These are phyloP conservation scores for Diaporthe batatas DNA, from an alignment of 2,329 filamentous ascomycete species.

Conservation along the genomic window DNA sequence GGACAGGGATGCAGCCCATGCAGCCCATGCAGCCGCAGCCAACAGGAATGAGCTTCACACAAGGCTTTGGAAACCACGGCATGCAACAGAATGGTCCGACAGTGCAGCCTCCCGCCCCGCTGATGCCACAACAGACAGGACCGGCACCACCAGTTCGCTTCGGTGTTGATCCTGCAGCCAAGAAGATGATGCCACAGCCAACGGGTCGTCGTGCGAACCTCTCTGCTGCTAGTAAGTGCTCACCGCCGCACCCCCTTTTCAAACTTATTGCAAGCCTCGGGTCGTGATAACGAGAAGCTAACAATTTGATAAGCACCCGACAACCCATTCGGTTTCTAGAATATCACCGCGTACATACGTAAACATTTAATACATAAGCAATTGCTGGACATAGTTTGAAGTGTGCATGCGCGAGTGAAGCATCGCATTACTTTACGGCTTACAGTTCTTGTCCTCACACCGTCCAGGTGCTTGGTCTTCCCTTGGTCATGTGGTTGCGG, in stretches of 20 bases:
- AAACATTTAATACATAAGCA: constrained; percentile 41
- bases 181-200: constrained; percentile 85
- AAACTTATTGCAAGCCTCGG: not conserved
- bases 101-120: constrained; percentile 71
- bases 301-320: constrained; percentile 58
- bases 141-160: constrained; percentile 91
- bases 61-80: constrained; percentile 56
- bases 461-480: not conserved
- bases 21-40: constrained; percentile 61
- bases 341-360: constrained; percentile 17
- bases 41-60: constrained; percentile 63
- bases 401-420: not conserved
- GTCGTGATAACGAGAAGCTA: constrained; percentile 36
- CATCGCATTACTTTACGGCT: not conserved
- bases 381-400: constrained; percentile 25
- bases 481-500: not conserved
- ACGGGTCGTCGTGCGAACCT: constrained; percentile 93
- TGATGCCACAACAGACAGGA: constrained; percentile 84
- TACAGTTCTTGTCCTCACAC: not conserved
- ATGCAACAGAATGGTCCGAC: constrained; percentile 63
- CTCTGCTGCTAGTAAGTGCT: constrained; percentile 91
- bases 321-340: constrained; percentile 67
- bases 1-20: constrained; percentile 63
- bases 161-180: constrained; percentile 78
- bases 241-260: too few species aligned